Evolutionary conservation across 495 filamentous ascomycete species (phyloP).

Genomic region (Hypoxylon intermedium): DNA sequence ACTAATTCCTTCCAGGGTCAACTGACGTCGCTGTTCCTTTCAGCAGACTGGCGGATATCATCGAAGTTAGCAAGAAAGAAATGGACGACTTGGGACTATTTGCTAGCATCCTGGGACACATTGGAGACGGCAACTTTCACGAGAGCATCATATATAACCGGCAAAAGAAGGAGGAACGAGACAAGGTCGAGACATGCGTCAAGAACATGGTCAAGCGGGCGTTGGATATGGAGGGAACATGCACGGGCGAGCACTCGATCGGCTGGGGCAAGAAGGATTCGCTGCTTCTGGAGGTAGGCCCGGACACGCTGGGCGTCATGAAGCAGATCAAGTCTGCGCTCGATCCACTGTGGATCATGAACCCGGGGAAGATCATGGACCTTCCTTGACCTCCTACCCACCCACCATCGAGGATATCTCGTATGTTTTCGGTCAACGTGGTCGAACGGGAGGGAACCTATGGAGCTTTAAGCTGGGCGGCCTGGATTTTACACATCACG

Average conservation of each 20-base stretch:
- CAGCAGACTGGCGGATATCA: constrained; percentile 84
- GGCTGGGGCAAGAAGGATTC: constrained; percentile 87
- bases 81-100: constrained; percentile 85
- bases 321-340: constrained; percentile 81
- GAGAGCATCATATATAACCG: constrained; percentile 85
- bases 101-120: constrained; percentile 76
- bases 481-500: neutral
- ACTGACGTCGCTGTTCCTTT: constrained; percentile 93
- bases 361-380: constrained; percentile 91
- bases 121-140: constrained; percentile 86
- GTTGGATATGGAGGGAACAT: constrained; percentile 91
- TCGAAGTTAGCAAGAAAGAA: constrained; percentile 88
- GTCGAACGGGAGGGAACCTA: neutral
- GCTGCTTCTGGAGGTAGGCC: constrained; percentile 81
- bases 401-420: neutral
- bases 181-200: constrained; percentile 78
- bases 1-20: constrained; percentile 51
- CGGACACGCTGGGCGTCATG: constrained; percentile 84
- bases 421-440: neutral
- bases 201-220: constrained; percentile 88
- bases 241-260: constrained; percentile 89
- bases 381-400: constrained; percentile 38
- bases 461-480: neutral
- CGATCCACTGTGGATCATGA: constrained; percentile 90
- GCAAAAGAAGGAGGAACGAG: constrained; percentile 67